Evolutionary conservation across 768 basidiomycete genomes (phyloP).

Genomic region (Candolleomyces eurysporus): DNA sequence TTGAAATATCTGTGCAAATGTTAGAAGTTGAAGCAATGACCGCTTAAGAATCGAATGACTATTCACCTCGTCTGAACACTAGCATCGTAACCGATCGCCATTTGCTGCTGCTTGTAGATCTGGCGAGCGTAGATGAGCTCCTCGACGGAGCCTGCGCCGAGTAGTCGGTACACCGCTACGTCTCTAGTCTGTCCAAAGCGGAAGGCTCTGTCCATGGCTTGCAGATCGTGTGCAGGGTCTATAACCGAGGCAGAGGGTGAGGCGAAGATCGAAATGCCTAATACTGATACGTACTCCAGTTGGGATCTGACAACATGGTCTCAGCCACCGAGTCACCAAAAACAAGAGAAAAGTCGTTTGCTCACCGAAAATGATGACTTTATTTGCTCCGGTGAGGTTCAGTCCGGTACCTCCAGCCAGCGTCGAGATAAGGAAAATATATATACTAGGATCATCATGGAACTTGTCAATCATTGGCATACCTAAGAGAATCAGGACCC

Average conservation of each 20-base stretch:
- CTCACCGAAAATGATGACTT: constrained; percentile 87
- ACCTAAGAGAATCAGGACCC: constrained; percentile 38
- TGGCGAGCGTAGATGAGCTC: constrained; percentile 88
- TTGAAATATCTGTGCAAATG: constrained; percentile 64
- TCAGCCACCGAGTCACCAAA: constrained; percentile 9
- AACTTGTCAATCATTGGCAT: constrained; percentile 88
- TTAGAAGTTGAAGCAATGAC: background rate
- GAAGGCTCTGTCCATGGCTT: constrained; percentile 86
- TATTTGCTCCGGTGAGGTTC: constrained; percentile 91
- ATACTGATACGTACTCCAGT: constrained; percentile 74
- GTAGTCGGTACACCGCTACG: constrained; percentile 78
- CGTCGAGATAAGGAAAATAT: constrained; percentile 86
- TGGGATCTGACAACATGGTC: constrained; percentile 59
- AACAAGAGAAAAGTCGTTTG: background rate
- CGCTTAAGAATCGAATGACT: background rate
- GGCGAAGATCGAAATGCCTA: background rate
- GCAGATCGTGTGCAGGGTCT: constrained; percentile 96
- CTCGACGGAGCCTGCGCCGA: constrained; percentile 86
- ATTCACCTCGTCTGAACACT: constrained; percentile 75
- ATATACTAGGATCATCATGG: constrained; percentile 68
- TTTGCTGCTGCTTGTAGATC: constrained; percentile 91
- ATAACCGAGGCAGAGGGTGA: background rate
- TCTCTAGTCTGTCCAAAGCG: constrained; percentile 86
- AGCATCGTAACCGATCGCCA: constrained; percentile 86
- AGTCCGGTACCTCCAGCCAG: constrained; percentile 90